These are phyloP conservation scores for Lachnellula suecica DNA, from an alignment of 2,329 filamentous ascomycete species.

Conservation along the genomic window DNA sequence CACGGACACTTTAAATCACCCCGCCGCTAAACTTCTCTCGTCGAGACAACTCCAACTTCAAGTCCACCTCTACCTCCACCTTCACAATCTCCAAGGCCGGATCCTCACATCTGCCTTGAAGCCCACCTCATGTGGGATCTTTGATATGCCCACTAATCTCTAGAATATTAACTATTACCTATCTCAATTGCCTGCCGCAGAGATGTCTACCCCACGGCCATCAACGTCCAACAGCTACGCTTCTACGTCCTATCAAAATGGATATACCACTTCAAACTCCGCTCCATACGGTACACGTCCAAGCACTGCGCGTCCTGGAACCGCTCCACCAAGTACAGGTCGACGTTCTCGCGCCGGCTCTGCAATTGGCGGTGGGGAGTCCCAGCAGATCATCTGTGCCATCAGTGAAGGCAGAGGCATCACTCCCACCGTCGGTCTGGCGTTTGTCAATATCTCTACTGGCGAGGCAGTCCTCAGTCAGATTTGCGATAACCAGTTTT, in stretches of 20 bases:
- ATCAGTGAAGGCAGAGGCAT: slow-evolving; percentile 85
- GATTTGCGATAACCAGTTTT: slow-evolving; percentile 91
- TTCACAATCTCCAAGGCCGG: no score
- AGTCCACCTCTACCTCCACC: neutral
- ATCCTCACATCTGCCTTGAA: neutral
- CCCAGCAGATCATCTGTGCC: slow-evolving; percentile 81
- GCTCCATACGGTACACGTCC: slow-evolving; percentile 21
- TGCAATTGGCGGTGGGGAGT: slow-evolving; percentile 43
- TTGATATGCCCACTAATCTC: slow-evolving; percentile 18
- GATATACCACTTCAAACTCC: slow-evolving; percentile 30
- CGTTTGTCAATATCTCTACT: slow-evolving; percentile 83
- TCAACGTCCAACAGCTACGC: slow-evolving; percentile 27
- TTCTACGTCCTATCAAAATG: slow-evolving; percentile 27
- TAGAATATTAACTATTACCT: neutral
- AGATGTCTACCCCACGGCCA: slow-evolving; percentile 21
- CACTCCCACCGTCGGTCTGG: slow-evolving; percentile 78
- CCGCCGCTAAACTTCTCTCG: no score
- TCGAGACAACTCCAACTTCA: no score
- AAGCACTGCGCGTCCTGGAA: slow-evolving; percentile 28
- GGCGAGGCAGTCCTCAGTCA: slow-evolving; percentile 85
- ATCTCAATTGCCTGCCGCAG: slow-evolving; percentile 1
- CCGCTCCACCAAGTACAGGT: slow-evolving; percentile 30
- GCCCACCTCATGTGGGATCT: neutral
- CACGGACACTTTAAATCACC: no score
- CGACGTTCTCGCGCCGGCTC: slow-evolving; percentile 29